phyloP scores from a whole-genome alignment of 306 rosid species.

The Coriaria nepalensis region DNA sequence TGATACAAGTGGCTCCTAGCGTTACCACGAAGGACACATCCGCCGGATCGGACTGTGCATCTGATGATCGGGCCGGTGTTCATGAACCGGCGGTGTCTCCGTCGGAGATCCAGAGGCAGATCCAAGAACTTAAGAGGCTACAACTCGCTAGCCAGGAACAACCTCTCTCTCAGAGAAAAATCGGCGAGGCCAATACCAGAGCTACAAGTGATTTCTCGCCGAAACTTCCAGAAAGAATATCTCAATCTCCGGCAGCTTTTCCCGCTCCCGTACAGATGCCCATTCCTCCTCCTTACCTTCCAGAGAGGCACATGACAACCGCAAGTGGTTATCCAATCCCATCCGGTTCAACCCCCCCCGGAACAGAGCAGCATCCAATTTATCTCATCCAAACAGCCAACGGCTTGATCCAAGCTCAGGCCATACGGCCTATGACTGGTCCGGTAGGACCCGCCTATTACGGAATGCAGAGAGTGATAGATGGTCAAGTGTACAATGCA shows the following conservation, averaged over 20 bases:
- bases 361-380: slow-evolving; percentile 37
- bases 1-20: slow-evolving; percentile 26
- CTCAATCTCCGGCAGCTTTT: slow-evolving; percentile 23
- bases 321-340: slow-evolving; percentile 29
- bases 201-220: slow-evolving; percentile 27
- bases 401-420: slow-evolving; percentile 46
- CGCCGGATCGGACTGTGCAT: slow-evolving; percentile 27
- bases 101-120: slow-evolving; percentile 41
- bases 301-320: slow-evolving; percentile 30
- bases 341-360: slow-evolving; percentile 12
- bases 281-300: slow-evolving; percentile 25
- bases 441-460: slow-evolving; percentile 44
- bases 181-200: slow-evolving; percentile 30
- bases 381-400: slow-evolving; percentile 44
- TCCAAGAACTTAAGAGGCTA: slow-evolving; percentile 41
- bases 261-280: slow-evolving; percentile 24
- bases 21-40: slow-evolving; percentile 17
- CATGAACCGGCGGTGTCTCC: slow-evolving; percentile 25
- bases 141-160: slow-evolving; percentile 35
- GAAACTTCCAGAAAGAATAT: slow-evolving; percentile 26
- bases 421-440: slow-evolving; percentile 30
- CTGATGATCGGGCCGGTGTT: slow-evolving; percentile 34
- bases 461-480: slow-evolving; percentile 35
- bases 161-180: slow-evolving; percentile 22
- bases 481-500: slow-evolving; percentile 25